A percentile compares a stretch with the other conserved stretches of the same genome.
These are phyloP conservation scores for Dipteronia sinensis DNA, from an alignment of 345 rosid genomes.

Conservation along the genomic window DNA sequence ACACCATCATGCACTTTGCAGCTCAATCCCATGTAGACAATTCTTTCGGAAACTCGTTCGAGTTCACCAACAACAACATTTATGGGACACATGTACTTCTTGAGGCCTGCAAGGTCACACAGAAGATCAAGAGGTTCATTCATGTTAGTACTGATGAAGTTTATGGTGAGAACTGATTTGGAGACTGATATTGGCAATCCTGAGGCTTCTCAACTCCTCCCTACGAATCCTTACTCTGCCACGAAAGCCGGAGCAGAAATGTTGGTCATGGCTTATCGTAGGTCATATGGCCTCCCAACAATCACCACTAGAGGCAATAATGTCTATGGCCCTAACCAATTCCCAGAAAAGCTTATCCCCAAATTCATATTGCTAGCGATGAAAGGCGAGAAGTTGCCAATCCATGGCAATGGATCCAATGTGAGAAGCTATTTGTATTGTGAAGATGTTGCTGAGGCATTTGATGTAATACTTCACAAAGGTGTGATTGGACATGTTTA, in stretches of 20 bases:
- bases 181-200: slow-evolving; percentile 61
- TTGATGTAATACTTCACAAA: slow-evolving; percentile 65
- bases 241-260: slow-evolving; percentile 74
- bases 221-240: slow-evolving; percentile 70
- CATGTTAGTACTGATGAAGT: slow-evolving; percentile 77
- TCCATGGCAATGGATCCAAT: slow-evolving; percentile 67
- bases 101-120: slow-evolving; percentile 65
- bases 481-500: slow-evolving; percentile 65
- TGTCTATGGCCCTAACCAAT: slow-evolving; percentile 70
- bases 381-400: slow-evolving; percentile 57
- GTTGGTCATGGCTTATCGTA: slow-evolving; percentile 68
- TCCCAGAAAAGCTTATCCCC: slow-evolving; percentile 66
- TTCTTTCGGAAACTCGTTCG: slow-evolving; percentile 68
- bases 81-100: slow-evolving; percentile 70
- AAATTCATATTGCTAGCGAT: slow-evolving; percentile 62
- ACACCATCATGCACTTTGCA: slow-evolving; percentile 67
- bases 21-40: slow-evolving; percentile 75
- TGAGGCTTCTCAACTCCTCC: slow-evolving; percentile 67
- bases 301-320: slow-evolving; percentile 68
- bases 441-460: slow-evolving; percentile 70
- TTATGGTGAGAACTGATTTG: slow-evolving; percentile 65
- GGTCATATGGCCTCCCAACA: slow-evolving; percentile 59
- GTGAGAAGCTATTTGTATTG: slow-evolving; percentile 64
- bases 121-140: slow-evolving; percentile 57
- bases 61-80: slow-evolving; percentile 63